These are phyloP conservation scores for Solanum chilense DNA, from an alignment of 257 asterid genomes.

Conservation along the genomic window DNA sequence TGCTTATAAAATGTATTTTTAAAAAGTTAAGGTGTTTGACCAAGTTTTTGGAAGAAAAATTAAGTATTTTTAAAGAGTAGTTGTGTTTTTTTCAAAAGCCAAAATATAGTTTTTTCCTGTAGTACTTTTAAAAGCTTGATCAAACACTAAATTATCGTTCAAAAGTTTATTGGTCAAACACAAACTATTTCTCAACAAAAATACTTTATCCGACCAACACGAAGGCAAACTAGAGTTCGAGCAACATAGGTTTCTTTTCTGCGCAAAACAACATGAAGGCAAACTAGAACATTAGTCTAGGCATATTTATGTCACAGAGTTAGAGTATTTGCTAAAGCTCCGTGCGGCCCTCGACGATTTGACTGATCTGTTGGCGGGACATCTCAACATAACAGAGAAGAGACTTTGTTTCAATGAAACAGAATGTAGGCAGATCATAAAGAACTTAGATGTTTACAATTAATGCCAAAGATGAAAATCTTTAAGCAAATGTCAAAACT, in stretches of 20 bases:
- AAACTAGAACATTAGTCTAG: background rate
- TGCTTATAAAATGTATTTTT: background rate
- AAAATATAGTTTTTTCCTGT: background rate
- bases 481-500: background rate
- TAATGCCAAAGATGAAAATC: background rate
- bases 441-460: background rate
- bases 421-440: background rate
- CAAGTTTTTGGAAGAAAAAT: background rate
- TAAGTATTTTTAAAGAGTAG: background rate
- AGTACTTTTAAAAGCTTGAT: background rate
- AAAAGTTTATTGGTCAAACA: background rate
- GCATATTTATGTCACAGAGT: no score
- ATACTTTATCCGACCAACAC: background rate
- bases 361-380: no score
- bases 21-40: fast-evolving
- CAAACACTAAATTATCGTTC: background rate
- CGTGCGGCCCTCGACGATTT: no score
- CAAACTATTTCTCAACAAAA: background rate
- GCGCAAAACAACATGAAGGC: background rate
- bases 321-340: no score
- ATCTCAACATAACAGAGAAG: background rate
- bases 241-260: background rate
- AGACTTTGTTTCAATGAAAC: background rate
- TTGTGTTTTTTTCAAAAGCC: fast-evolving
- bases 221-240: background rate